Conservation (phyloP, 139 green algal genomes). For the Pseudopediastrum boryanum region DNA sequence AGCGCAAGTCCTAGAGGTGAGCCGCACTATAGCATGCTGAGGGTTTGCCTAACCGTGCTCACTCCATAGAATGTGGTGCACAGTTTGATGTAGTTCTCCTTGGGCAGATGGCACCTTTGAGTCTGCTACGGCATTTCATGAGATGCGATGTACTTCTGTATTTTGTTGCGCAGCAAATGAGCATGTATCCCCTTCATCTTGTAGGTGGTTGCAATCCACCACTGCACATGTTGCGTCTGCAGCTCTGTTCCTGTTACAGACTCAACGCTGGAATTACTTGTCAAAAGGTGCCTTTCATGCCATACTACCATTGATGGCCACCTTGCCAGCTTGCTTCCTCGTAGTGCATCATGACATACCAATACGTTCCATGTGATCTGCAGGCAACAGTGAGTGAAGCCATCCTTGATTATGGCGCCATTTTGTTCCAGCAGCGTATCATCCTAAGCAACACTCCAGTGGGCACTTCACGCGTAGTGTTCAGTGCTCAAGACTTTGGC, state of each 20-base stretch:
- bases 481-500: conserved; percentile 44
- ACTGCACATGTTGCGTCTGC: neutral
- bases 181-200: neutral
- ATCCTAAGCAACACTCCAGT: conserved; percentile 40
- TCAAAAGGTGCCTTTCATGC: no score
- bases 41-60: neutral
- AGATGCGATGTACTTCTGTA: no score
- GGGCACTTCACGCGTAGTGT: conserved; percentile 42
- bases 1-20: conserved; percentile 38
- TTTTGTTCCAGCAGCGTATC: conserved; percentile 41
- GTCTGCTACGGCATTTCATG: neutral
- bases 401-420: conserved; percentile 34
- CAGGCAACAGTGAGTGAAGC: conserved; percentile 41
- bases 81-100: neutral
- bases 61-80: neutral
- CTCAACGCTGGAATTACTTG: neutral
- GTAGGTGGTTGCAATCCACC: neutral
- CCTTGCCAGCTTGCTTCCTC: neutral
- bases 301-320: no score
- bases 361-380: no score
- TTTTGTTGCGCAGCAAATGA: neutral
- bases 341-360: no score
- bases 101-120: neutral
- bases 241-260: neutral
- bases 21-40: neutral